Conservation (phyloP, 148 eudicot species). For the Amaranthus cruentus region DNA sequence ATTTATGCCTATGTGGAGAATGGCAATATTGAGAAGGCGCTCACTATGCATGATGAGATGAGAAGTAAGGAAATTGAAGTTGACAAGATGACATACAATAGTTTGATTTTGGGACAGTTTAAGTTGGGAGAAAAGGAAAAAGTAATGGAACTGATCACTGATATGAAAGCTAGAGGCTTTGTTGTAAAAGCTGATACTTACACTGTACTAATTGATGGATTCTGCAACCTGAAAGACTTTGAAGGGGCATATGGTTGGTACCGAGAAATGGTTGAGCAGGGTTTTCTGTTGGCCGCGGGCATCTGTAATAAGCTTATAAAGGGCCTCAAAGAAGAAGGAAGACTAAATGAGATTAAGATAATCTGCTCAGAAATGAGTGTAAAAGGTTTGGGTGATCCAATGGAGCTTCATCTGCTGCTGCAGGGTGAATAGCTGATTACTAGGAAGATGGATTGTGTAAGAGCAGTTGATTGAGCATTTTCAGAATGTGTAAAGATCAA, state of each 20-base stretch:
- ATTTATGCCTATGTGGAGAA: slow-evolving; percentile 53
- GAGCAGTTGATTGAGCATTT: neutral
- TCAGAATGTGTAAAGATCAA: neutral
- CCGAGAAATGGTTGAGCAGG: slow-evolving; percentile 54
- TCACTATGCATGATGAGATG: slow-evolving; percentile 50
- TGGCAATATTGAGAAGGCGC: slow-evolving; percentile 47
- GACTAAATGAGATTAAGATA: slow-evolving; percentile 39
- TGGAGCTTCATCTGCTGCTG: slow-evolving; percentile 39
- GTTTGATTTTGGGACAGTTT: slow-evolving; percentile 51
- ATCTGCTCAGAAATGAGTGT: slow-evolving; percentile 63
- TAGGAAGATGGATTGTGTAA: neutral
- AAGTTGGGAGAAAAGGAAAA: slow-evolving; percentile 42
- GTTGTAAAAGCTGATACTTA: slow-evolving; percentile 60
- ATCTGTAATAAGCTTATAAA: slow-evolving; percentile 56
- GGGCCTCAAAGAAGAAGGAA: slow-evolving; percentile 63
- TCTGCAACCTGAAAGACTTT: slow-evolving; percentile 44
- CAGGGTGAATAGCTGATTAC: slow-evolving; percentile 24
- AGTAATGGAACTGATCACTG: slow-evolving; percentile 44
- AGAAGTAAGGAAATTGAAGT: slow-evolving; percentile 35
- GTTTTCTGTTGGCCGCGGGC: slow-evolving; percentile 34
- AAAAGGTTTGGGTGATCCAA: slow-evolving; percentile 45
- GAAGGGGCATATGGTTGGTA: slow-evolving; percentile 61
- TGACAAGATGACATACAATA: slow-evolving; percentile 72
- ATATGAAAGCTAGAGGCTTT: slow-evolving; percentile 63
- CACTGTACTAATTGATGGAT: slow-evolving; percentile 50